These are phyloP conservation scores for Nectriaceae sp. DNA, from an alignment of 2,329 filamentous ascomycete species.

Conservation along the genomic window DNA sequence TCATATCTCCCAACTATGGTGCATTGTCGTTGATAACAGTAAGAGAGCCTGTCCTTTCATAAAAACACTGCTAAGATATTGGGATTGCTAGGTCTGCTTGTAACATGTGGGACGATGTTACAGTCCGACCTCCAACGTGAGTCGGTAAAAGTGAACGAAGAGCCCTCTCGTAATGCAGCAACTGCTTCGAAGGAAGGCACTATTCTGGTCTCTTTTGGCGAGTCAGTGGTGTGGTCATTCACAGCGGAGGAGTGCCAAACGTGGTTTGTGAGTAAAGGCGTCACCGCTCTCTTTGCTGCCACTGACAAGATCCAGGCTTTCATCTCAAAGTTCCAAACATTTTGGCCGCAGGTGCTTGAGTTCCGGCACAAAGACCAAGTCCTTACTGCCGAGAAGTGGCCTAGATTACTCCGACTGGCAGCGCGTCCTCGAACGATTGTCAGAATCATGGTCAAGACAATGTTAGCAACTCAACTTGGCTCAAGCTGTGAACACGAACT, in stretches of 20 bases:
- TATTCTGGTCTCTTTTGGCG: slow-evolving; percentile 38
- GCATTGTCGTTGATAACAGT: slow-evolving; percentile 47
- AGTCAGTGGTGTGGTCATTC: slow-evolving; percentile 41
- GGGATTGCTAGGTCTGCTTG: slow-evolving; percentile 33
- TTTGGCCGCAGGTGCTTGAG: slow-evolving; percentile 42
- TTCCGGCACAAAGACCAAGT: slow-evolving; percentile 37
- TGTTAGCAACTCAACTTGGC: slow-evolving; percentile 11
- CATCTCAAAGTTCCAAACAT: slow-evolving; percentile 42
- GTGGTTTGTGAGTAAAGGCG: slow-evolving; percentile 45
- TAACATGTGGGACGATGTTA: slow-evolving; percentile 44
- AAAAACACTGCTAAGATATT: background rate
- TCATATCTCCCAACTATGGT: slow-evolving; percentile 52
- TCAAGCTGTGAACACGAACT: background rate
- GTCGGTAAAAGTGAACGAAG: slow-evolving; percentile 30
- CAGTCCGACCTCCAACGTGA: slow-evolving; percentile 36
- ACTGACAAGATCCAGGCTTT: slow-evolving; percentile 34
- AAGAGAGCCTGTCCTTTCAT: slow-evolving; percentile 13
- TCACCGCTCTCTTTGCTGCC: background rate
- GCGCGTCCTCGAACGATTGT: slow-evolving; percentile 20
- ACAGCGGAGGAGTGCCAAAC: slow-evolving; percentile 41
- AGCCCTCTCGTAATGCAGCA: slow-evolving; percentile 27
- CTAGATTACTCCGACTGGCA: slow-evolving; percentile 31
- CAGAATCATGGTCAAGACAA: slow-evolving; percentile 25
- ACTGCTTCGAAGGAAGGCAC: slow-evolving; percentile 15
- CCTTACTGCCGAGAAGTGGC: slow-evolving; percentile 31